Percentiles rank a stretch among this genome's conserved stretches.
These are phyloP conservation scores for Ustilago lituana DNA, from an alignment of 1,284 basidiomycete genomes.

Conservation along the genomic window DNA sequence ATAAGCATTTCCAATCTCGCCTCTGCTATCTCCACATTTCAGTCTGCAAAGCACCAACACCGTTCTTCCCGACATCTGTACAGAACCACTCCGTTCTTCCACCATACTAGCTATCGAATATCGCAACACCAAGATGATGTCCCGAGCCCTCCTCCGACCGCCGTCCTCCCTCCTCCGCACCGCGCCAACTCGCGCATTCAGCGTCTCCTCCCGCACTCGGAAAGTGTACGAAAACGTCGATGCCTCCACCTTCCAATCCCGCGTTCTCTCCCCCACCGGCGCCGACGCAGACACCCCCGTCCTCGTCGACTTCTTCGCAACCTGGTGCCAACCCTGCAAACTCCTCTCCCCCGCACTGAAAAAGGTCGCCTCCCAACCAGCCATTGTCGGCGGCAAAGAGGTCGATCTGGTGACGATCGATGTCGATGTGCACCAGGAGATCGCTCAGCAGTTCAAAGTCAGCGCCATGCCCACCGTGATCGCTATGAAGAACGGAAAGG, in stretches of 20 bases:
- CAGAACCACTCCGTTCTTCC: too few species aligned
- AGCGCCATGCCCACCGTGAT: constrained; percentile 57
- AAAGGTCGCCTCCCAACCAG: constrained; percentile 37
- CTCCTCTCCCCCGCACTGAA: constrained; percentile 52
- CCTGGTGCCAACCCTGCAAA: constrained; percentile 61
- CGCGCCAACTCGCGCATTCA: too few species aligned
- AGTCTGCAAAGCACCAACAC: too few species aligned
- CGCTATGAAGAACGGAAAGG: constrained; percentile 51
- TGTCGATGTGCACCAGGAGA: constrained; percentile 48
- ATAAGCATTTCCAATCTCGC: not conserved
- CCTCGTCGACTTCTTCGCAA: constrained; percentile 57
- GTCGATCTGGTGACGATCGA: constrained; percentile 55
- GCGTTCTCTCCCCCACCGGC: constrained; percentile 16
- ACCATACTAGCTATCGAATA: too few species aligned
- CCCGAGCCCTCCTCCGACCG: not conserved
- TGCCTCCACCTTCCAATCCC: constrained; percentile 12
- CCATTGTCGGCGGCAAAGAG: constrained; percentile 28
- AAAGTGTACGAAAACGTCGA: constrained; percentile 35
- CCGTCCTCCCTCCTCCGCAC: not conserved
- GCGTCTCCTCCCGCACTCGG: not conserved
- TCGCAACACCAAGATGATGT: constrained; percentile 10
- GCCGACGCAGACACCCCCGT: constrained; percentile 31
- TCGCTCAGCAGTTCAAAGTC: constrained; percentile 48
- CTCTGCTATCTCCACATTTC: not conserved
- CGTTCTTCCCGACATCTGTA: too few species aligned